phyloP scores from a whole-genome alignment of 2,329 filamentous ascomycete genomes.

The Fusarium oligoseptatum region DNA sequence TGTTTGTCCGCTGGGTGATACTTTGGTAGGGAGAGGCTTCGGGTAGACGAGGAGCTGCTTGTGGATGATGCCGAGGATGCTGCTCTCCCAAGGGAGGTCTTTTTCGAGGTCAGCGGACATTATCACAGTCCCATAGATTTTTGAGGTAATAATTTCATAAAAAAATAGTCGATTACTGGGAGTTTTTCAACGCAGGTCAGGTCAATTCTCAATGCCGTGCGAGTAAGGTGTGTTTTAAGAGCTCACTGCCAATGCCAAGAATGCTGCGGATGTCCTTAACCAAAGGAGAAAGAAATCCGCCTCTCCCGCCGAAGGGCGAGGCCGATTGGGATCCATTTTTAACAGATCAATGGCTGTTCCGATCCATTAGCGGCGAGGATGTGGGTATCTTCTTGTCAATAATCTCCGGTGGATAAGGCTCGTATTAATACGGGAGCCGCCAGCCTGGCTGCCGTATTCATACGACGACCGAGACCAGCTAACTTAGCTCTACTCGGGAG shows the following conservation, averaged over 20 bases:
- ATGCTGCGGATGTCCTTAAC: not conserved
- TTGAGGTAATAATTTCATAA: not conserved
- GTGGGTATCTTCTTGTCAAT: no score
- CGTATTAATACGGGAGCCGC: not conserved
- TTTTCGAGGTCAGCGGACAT: conserved; percentile 37
- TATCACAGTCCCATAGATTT: not conserved
- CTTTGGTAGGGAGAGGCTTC: not conserved
- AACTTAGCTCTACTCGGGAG: no score
- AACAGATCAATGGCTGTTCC: no score
- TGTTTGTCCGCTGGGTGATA: not conserved
- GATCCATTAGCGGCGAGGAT: no score
- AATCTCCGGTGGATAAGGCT: not conserved
- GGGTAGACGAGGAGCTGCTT: not conserved
- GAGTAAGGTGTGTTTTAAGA: no score
- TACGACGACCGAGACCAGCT: no score
- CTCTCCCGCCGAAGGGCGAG: not conserved
- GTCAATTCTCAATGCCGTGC: no score
- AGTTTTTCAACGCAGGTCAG: not conserved
- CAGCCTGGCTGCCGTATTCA: no score
- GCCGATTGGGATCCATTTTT: not conserved
- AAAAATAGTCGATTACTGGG: not conserved
- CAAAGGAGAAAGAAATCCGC: not conserved
- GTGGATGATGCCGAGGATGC: not conserved
- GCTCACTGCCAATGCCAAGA: not conserved
- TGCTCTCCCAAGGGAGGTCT: not conserved